Evolutionary conservation across 83 land plant species (phyloP).

Genomic region (Larix sibirica): DNA sequence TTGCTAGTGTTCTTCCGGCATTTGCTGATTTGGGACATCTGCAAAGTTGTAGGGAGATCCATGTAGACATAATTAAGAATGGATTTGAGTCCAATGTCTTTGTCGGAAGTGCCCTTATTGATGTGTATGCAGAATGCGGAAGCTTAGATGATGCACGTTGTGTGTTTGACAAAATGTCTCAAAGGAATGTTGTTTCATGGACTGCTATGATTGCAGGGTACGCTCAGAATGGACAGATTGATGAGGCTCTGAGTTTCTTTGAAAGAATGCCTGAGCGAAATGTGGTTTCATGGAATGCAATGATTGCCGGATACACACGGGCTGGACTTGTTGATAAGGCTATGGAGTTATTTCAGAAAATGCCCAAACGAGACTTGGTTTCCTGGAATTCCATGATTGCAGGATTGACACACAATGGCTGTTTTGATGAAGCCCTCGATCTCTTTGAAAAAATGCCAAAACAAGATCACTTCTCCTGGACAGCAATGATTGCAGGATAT

Average conservation of each 20-base stretch:
- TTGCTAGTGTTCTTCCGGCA: constrained; percentile 6
- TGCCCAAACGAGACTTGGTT: constrained; percentile 17
- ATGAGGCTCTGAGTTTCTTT: constrained; percentile 18
- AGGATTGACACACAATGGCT: not conserved
- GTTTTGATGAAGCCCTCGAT: too few relatives aligned
- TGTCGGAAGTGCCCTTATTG: constrained; percentile 8
- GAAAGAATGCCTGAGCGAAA: constrained; percentile 17
- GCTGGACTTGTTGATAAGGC: constrained; percentile 20
- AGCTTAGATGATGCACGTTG: not conserved
- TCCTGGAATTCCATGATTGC: constrained; percentile 49
- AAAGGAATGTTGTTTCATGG: constrained; percentile 10
- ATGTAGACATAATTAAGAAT: not conserved
- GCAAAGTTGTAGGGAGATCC: not conserved
- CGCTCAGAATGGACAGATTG: constrained; percentile 8
- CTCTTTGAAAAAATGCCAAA: too few relatives aligned
- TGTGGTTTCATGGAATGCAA: constrained; percentile 20
- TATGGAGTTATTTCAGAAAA: constrained; percentile 5
- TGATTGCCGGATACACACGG: constrained; percentile 17
- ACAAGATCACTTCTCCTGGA: too few relatives aligned
- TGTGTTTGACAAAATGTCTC: not conserved
- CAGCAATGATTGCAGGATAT: constrained; percentile 6
- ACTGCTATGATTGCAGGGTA: constrained; percentile 25
- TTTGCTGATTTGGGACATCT: not conserved
- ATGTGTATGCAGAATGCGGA: constrained; percentile 16
- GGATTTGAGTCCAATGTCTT: not conserved